Evolutionary conservation across 164 flowering plant genomes (phyloP).

Genomic region (Dillenia suffruticosa): DNA sequence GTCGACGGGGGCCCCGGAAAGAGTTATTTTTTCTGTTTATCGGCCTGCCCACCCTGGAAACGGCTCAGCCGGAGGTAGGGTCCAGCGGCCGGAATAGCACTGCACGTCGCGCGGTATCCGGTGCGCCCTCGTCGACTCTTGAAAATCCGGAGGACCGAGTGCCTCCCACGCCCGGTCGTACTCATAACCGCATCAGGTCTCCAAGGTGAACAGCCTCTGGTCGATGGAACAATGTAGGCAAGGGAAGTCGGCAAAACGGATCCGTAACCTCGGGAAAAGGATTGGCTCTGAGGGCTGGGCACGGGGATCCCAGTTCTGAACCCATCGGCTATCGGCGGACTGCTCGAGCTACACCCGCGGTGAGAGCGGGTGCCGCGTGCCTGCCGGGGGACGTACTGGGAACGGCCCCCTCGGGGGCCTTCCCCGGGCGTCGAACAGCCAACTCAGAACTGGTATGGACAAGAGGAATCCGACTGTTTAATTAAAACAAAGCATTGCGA

Average conservation of each 20-base stretch:
- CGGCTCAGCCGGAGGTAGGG: constrained; percentile 18
- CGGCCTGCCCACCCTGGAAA: neutral
- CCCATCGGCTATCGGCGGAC: constrained; percentile 22
- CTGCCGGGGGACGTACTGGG: constrained; percentile 20
- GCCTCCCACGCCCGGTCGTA: constrained; percentile 13
- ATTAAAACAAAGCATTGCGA: constrained; percentile 40
- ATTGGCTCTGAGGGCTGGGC: constrained; percentile 29
- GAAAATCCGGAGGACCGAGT: constrained; percentile 26
- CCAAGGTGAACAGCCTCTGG: constrained; percentile 14
- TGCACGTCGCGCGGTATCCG: constrained; percentile 22
- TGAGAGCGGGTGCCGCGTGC: constrained; percentile 23
- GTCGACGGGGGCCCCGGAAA: constrained; percentile 33
- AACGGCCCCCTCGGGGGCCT: constrained; percentile 20
- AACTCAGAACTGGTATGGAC: constrained; percentile 27
- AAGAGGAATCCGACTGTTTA: constrained; percentile 33
- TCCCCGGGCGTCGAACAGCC: constrained; percentile 21
- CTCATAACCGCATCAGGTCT: constrained; percentile 14
- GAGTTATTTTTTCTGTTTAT: constrained; percentile 36
- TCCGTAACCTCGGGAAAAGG: constrained; percentile 31
- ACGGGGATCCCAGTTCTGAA: constrained; percentile 13
- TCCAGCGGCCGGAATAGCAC: constrained; percentile 25
- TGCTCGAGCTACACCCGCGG: constrained; percentile 19
- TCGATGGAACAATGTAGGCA: constrained; percentile 26
- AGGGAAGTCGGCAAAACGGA: constrained; percentile 29
- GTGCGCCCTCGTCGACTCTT: constrained; percentile 19